phyloP scores from a whole-genome alignment of 306 rosid genomes.

The Dicorynia guianensis region DNA sequence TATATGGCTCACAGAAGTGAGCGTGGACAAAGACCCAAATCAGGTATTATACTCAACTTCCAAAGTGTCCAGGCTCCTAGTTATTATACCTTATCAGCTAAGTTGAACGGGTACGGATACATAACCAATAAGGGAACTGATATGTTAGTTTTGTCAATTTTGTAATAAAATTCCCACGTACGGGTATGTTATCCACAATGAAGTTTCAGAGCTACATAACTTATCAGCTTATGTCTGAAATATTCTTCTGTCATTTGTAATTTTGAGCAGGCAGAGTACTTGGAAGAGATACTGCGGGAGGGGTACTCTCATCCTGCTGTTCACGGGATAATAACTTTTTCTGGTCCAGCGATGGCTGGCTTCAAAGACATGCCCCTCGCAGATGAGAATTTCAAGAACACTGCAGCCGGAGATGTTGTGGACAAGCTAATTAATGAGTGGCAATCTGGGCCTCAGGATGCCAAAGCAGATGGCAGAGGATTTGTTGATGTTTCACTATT shows the following conservation, averaged over 20 bases:
- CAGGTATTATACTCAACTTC: slow-evolving; percentile 51
- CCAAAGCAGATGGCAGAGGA: slow-evolving; percentile 60
- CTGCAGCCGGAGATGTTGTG: slow-evolving; percentile 75
- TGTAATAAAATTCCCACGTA: too few species aligned
- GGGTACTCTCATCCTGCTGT: slow-evolving; percentile 75
- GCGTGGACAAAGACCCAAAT: slow-evolving; percentile 42
- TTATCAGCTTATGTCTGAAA: not conserved
- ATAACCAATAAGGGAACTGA: too few species aligned
- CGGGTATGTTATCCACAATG: too few species aligned
- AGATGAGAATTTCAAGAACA: slow-evolving; percentile 62
- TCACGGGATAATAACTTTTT: slow-evolving; percentile 80
- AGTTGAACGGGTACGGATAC: too few species aligned
- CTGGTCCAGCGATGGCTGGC: slow-evolving; percentile 70
- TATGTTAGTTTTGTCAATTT: too few species aligned
- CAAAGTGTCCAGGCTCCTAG: not conserved
- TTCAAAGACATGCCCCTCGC: slow-evolving; percentile 58
- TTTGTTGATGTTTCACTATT: slow-evolving; percentile 56
- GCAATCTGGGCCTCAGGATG: slow-evolving; percentile 47
- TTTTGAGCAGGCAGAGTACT: slow-evolving; percentile 60
- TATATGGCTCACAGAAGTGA: slow-evolving; percentile 82
- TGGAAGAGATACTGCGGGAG: slow-evolving; percentile 75
- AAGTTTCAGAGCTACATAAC: too few species aligned
- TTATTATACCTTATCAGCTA: too few species aligned
- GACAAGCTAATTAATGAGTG: slow-evolving; percentile 78
- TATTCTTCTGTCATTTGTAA: not conserved